Evolutionary conservation across 75 land plant genomes (phyloP).

Genomic region (Picea sitchensis): DNA sequence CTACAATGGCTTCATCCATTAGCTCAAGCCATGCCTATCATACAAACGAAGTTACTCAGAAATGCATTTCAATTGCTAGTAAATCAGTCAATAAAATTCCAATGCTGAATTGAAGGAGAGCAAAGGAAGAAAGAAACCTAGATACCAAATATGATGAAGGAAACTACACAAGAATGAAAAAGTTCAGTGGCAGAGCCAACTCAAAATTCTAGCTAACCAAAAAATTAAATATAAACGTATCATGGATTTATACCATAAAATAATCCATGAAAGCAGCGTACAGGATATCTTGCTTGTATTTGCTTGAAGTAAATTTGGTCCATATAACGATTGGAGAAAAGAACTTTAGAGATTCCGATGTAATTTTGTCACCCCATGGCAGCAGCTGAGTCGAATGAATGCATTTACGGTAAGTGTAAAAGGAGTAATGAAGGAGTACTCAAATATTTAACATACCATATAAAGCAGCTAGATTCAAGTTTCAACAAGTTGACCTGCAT

Average conservation of each 20-base stretch:
- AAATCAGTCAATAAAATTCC: neutral
- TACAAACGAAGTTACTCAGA: constrained; percentile 9
- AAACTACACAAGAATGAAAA: neutral
- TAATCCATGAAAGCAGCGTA: constrained; percentile 89
- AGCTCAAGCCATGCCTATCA: constrained; percentile 84
- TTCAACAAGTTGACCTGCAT: neutral
- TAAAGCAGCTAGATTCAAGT: neutral
- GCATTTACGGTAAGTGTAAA: neutral
- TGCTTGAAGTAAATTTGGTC: constrained; percentile 65
- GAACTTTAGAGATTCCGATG: constrained; percentile 83
- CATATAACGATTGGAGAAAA: constrained; percentile 97
- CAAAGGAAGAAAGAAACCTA: neutral
- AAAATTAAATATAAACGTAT: neutral
- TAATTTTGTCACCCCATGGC: constrained; percentile 96
- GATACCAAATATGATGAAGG: neutral
- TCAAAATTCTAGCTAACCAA: neutral
- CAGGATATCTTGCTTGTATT: constrained; percentile 51
- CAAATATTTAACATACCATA: constrained; percentile 1
- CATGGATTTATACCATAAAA: constrained; percentile 48
- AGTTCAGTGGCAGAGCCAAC: neutral
- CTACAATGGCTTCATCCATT: constrained; percentile 52
- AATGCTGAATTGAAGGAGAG: neutral
- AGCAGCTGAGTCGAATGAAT: constrained; percentile 63
- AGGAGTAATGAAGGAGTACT: neutral
- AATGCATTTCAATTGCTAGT: neutral